Evolutionary conservation across 2,329 filamentous ascomycete species (phyloP), one percentile per base, ranked within the genome.

Genomic region (Colletotrichum navitas): DNA sequence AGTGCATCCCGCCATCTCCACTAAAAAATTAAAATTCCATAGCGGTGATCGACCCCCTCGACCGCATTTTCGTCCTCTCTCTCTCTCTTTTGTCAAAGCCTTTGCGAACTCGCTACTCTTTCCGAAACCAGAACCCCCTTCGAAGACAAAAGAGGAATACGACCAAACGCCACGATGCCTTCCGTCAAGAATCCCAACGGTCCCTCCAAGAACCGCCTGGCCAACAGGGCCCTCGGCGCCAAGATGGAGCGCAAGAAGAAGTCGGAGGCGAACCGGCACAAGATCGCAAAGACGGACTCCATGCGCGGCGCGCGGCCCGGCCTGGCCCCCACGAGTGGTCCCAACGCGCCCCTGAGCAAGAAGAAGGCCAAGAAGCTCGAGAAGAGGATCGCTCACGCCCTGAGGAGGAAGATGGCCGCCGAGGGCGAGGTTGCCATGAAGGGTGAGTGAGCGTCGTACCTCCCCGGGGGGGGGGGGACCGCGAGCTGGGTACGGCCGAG

Each of bases 161-260:
- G 1, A 12, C 26, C 34, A 26, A 47, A 62, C 65, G 77, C 66
- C 73, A 78, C 66, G 26, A 89, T 88, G 86, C 84, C 85, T 21
- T 89, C 87, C 59, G 84, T 88, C 75, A 86, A 86, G 74, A 90
- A 89, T 81, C 88, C 87, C 77, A 90, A 90, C 83, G 83, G 82
- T 58, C 83, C 83, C 12, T 89, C 86, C 64, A 85, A 85, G 76
- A 88, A 88, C 83, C 85, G 87, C 18, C 79, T 86, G 49, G 82
- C 81, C 24, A 85, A 85, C 45, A 82, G 83, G 72, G 82, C 83
- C 26, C 81, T 85, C 64, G 85, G 80, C 74, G 79, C 81, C 51
- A 83, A 82, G 63, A 86, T 86, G 74, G 76, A 80, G 59, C 78
- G 80, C 70, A 83, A 83, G 76, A 83, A 87, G 80, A 78, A 79